Evolutionary conservation across 192 early-diverging fungal species (phyloP).

Genomic region (Backusella parvicylindrica): DNA sequence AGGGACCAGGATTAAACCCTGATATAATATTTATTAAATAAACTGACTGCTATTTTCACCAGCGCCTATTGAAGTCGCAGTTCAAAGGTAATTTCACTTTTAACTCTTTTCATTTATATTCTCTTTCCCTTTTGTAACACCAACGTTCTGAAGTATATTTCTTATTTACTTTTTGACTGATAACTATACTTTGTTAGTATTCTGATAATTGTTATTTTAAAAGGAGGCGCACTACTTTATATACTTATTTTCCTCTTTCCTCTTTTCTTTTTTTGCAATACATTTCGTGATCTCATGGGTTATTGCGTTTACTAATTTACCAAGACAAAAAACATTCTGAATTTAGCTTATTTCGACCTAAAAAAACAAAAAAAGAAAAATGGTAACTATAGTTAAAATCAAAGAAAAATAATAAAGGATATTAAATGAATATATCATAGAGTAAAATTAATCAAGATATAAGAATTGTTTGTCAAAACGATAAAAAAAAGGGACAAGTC

Average conservation of each 20-base stretch:
- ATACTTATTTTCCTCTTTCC: background rate
- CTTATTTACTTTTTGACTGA: background rate
- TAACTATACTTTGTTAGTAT: background rate
- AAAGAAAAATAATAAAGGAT: background rate
- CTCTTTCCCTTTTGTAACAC: background rate
- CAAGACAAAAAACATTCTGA: background rate
- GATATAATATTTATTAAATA: no score
- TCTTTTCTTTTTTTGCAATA: background rate
- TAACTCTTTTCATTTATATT: background rate
- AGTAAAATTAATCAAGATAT: slow-evolving; percentile 19
- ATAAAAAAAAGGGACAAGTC: slow-evolving; percentile 15
- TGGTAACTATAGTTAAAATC: background rate
- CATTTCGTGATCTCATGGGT: background rate
- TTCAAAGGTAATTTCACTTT: background rate
- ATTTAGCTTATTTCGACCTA: background rate
- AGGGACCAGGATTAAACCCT: no score
- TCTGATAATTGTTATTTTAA: no score
- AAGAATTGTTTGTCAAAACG: slow-evolving; percentile 19
- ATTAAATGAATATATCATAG: background rate
- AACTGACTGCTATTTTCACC: no score
- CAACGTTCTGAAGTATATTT: background rate
- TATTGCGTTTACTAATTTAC: background rate
- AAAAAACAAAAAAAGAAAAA: background rate
- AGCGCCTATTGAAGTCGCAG: background rate
- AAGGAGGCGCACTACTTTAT: background rate